Evolutionary conservation across 2,329 filamentous ascomycete genomes (phyloP).

Genomic region (Lasiodiplodia sp.): DNA sequence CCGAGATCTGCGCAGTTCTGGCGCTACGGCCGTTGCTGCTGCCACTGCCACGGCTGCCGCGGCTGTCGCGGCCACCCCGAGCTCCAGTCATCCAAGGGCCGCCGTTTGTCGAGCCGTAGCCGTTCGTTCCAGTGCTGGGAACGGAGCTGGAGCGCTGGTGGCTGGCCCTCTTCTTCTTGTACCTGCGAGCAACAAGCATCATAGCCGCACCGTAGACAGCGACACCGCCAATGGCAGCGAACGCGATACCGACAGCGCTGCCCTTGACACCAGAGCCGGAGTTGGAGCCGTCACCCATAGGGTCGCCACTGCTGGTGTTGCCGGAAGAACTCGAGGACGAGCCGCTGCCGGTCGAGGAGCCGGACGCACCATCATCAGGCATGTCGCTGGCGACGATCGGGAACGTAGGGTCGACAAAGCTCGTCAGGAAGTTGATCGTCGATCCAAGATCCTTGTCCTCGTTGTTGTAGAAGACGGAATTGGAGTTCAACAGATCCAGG

Average conservation of each 20-base stretch:
- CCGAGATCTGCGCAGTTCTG: conserved; percentile 78
- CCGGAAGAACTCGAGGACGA: conserved; percentile 41
- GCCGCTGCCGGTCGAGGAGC: conserved; percentile 50
- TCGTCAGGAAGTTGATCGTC: conserved; percentile 76
- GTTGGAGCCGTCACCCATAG: conserved; percentile 48
- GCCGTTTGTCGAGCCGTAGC: conserved; percentile 49
- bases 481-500: conserved; percentile 73
- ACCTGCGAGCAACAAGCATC: conserved; percentile 89
- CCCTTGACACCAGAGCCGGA: conserved; percentile 66
- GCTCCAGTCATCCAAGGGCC: conserved; percentile 58
- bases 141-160: conserved; percentile 82
- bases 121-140: conserved; percentile 68
- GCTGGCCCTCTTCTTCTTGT: conserved; percentile 82
- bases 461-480: conserved; percentile 78
- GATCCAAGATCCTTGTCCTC: conserved; percentile 49
- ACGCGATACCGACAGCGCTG: conserved; percentile 72
- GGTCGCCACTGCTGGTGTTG: conserved; percentile 52
- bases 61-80: conserved; percentile 39
- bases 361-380: conserved; percentile 49
- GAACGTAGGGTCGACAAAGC: conserved; percentile 84
- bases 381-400: conserved; percentile 64
- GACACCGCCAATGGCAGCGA: conserved; percentile 78
- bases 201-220: conserved; percentile 92
- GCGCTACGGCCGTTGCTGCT: conserved; percentile 72
- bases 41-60: conserved; percentile 57